phyloP scores from a whole-genome alignment of 495 filamentous ascomycete species.

The Podospora pseudopauciseta region DNA sequence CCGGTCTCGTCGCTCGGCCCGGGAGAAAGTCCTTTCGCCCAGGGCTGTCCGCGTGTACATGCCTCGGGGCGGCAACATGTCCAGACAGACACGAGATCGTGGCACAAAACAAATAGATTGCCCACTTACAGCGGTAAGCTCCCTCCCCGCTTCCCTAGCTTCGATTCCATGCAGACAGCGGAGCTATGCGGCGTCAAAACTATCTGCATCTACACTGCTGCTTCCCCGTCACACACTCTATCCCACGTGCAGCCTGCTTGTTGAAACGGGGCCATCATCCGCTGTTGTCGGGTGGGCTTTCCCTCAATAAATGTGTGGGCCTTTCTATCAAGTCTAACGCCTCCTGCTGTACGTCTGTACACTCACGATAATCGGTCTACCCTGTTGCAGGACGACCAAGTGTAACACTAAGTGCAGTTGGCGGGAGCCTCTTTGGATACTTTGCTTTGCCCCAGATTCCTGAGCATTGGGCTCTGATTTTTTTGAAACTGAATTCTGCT shows the following conservation, averaged over 20 bases:
- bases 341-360: not conserved
- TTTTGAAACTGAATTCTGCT: not conserved
- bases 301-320: not conserved
- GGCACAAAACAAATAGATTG: slow-evolving; percentile 1
- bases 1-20: slow-evolving; percentile 4
- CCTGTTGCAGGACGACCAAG: not conserved
- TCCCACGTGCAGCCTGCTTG: not conserved
- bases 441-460: not conserved
- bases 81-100: not conserved
- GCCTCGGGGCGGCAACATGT: slow-evolving; percentile 1
- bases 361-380: not conserved
- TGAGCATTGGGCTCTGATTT: not conserved
- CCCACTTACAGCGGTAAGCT: not conserved
- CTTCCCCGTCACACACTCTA: not conserved
- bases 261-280: not conserved
- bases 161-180: slow-evolving; percentile 4
- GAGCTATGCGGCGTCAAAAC: not conserved
- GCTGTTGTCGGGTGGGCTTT: not conserved
- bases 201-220: not conserved
- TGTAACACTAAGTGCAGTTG: not conserved
- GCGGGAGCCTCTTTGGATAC: not conserved
- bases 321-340: slow-evolving; percentile 9
- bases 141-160: slow-evolving; percentile 5
- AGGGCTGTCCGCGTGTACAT: not conserved
- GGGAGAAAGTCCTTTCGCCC: not conserved